phyloP scores from a whole-genome alignment of 2,329 filamentous ascomycete genomes.

The Ophiostoma angusticollis region DNA sequence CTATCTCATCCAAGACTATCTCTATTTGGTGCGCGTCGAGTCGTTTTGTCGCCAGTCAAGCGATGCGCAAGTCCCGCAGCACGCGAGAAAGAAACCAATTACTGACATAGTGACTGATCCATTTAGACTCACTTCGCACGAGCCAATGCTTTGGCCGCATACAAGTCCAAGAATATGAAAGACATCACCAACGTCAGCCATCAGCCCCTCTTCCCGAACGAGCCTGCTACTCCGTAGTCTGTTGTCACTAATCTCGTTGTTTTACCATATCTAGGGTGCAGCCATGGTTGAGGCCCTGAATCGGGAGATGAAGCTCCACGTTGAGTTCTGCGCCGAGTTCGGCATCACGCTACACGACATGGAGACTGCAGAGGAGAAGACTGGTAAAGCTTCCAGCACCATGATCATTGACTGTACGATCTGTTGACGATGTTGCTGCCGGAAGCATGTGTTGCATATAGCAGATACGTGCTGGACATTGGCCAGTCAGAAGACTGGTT shows the following conservation, averaged over 20 bases:
- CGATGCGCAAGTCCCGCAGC: too few relatives aligned
- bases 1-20: slow-evolving; percentile 85
- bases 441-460: slow-evolving; percentile 30
- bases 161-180: slow-evolving; percentile 64
- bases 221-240: too few relatives aligned
- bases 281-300: slow-evolving; percentile 64
- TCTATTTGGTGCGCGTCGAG: slow-evolving; percentile 65
- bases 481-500: slow-evolving; percentile 82
- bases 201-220: neutral
- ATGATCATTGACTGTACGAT: neutral
- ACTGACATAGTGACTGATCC: neutral
- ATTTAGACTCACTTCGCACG: slow-evolving; percentile 72
- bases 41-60: too few relatives aligned
- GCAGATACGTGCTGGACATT: slow-evolving; percentile 58
- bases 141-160: slow-evolving; percentile 72
- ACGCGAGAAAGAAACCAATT: too few relatives aligned
- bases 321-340: slow-evolving; percentile 71
- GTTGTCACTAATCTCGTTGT: too few relatives aligned
- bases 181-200: slow-evolving; percentile 55
- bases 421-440: neutral
- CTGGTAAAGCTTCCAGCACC: slow-evolving; percentile 36
- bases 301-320: slow-evolving; percentile 67
- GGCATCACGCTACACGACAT: slow-evolving; percentile 65
- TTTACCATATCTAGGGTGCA: too few relatives aligned
- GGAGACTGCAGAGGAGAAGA: slow-evolving; percentile 57